Evolutionary conservation across 1,284 basidiomycete genomes (phyloP), one percentile per base, ranked within the genome.

Genomic region (Chalciporus sp.): DNA sequence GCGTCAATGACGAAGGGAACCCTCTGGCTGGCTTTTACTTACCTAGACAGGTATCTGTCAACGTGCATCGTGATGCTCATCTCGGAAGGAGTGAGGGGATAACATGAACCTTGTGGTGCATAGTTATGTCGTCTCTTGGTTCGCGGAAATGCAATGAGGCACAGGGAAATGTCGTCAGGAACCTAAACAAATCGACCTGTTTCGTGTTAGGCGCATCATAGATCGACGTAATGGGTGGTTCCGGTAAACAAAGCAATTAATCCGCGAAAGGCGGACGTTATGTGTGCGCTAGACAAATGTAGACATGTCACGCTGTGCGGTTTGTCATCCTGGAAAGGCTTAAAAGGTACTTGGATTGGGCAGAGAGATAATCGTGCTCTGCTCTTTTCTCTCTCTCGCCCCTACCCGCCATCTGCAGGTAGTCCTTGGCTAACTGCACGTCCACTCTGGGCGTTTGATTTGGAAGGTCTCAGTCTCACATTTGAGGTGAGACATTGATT

Each of bases 371-470:
- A 17, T 37, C 35, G 35, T 37, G 35, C n/a, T 35, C 33, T 37
- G 7, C 17, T 37, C 35, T 9, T 7, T 37, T 8, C 17, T 17
- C 35, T 9, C n/a, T 17, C 35, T 17, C n/a, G 35, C 7, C n/a
- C 35, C 6, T 23, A 37, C 7, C 16, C 35, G 7, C 16, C 35
- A 17, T 37, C 35, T 35, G n/a, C 16, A 37, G n/a, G 35, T n/a
- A 37, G n/a, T n/a, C 35, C 35, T 17, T 16, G 6, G n/a, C 4
- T 12, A 5, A 48, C 37, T n/a, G 46, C 4, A 16, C 35, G n/a
- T 37, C 17, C n/a, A 17, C 35, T 5, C n/a, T 10, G 7, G 35
- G 35, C n/a, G n/a, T 37, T 19, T 60, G 46, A 40, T 60, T 40
- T 44, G 48, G 35, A 35, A 47, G 56, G 47, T 45, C 11, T 37